phyloP scores from a whole-genome alignment of 371 early-diverging fungal species.

The Amoeboaphelidium protococcarum region DNA sequence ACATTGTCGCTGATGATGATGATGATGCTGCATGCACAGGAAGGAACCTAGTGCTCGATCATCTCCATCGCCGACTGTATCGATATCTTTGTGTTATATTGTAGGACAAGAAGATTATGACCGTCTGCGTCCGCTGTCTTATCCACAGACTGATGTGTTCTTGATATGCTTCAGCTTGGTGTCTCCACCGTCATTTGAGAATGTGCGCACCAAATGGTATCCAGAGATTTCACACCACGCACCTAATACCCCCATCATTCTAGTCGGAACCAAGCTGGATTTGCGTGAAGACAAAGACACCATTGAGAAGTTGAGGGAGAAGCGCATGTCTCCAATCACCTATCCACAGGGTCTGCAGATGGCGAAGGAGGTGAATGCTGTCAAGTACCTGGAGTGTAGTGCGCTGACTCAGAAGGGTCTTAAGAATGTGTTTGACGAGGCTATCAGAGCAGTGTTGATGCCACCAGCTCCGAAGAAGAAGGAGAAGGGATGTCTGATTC shows the following conservation, averaged over 20 bases:
- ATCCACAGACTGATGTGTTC: conserved; percentile 69
- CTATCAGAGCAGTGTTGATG: conserved; percentile 76
- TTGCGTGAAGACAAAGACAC: conserved; percentile 74
- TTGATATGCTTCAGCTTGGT: conserved; percentile 59
- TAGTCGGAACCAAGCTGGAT: conserved; percentile 97
- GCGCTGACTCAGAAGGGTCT: conserved; percentile 93
- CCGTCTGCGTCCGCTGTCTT: conserved; percentile 48
- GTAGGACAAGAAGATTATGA: conserved; percentile 73
- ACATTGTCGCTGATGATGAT: too few relatives aligned
- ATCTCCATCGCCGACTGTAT: too few relatives aligned
- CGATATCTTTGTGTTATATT: too few relatives aligned
- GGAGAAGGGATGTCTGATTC: too few relatives aligned
- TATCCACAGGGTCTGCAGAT: conserved; percentile 65
- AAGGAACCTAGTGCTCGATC: too few relatives aligned
- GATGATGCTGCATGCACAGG: too few relatives aligned
- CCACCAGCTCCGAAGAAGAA: conserved; percentile 19
- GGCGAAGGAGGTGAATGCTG: conserved; percentile 69
- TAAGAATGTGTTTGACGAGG: conserved; percentile 93
- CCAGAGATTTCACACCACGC: conserved; percentile 87
- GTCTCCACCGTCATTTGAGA: conserved; percentile 44
- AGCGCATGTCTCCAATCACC: conserved; percentile 66
- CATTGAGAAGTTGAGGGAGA: conserved; percentile 53
- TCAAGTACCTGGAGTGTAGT: conserved; percentile 90
- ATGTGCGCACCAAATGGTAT: conserved; percentile 67
- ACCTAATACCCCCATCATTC: conserved; percentile 76